These are phyloP conservation scores for Actinidia chinensis DNA, from an alignment of 179 eudicot species.

Conservation along the genomic window DNA sequence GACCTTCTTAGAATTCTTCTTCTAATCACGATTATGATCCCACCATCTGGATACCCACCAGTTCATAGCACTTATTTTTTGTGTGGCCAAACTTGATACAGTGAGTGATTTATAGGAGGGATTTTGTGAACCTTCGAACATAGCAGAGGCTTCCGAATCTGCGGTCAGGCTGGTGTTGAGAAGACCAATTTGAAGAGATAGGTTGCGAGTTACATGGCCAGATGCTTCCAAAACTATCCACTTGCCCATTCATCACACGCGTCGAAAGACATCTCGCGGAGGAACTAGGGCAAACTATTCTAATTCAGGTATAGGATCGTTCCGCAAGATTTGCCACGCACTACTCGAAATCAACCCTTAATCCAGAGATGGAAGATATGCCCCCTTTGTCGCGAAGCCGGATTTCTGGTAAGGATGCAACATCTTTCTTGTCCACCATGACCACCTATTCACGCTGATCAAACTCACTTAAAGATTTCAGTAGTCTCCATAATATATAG, in stretches of 20 bases:
- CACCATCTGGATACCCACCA: neutral
- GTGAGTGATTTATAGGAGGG: neutral
- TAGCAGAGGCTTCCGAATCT: neutral
- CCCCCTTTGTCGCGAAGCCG: neutral
- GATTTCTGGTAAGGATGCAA: neutral
- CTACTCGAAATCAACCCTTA: constrained; percentile 21
- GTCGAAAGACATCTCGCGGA: neutral
- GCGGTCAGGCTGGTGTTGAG: neutral
- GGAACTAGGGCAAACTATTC: constrained; percentile 18
- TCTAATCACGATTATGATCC: neutral
- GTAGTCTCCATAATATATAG: neutral
- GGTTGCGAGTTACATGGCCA: constrained; percentile 14
- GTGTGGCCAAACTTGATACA: neutral
- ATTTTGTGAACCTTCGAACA: neutral
- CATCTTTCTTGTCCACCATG: neutral
- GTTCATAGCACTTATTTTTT: neutral
- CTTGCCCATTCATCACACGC: constrained; percentile 9
- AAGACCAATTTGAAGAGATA: neutral
- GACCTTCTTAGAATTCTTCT: constrained; percentile 13
- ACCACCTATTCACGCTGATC: constrained; percentile 9
- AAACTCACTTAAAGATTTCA: neutral
- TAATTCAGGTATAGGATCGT: constrained; percentile 4
- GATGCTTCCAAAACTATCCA: constrained; percentile 13
- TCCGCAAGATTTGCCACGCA: constrained; percentile 19
- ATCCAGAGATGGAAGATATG: constrained; percentile 16